A percentile compares a stretch with the other conserved stretches of the same genome.
Conservation (phyloP, 495 filamentous ascomycete species). For the Neurospora sp. region DNA sequence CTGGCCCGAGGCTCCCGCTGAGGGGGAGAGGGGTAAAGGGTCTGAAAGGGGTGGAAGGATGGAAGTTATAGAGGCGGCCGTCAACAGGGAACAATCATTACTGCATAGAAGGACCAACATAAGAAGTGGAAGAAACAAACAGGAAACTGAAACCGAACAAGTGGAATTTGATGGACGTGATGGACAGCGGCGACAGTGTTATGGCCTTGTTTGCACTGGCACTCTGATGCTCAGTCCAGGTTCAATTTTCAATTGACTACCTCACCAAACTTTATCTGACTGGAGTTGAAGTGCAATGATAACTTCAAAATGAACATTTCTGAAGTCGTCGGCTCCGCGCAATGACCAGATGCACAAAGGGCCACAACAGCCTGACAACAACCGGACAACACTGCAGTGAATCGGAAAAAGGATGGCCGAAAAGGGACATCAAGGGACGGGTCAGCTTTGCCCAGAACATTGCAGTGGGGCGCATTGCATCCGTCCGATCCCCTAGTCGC, state of each 20-base stretch:
- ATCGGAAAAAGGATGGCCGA: not conserved
- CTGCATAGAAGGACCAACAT: not conserved
- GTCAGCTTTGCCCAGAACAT: not conserved
- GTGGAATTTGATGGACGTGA: not conserved
- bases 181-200: not conserved
- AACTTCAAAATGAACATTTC: too few species aligned
- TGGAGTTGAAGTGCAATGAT: too few species aligned
- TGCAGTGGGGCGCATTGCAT: not conserved
- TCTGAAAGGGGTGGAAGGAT: not conserved
- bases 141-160: not conserved
- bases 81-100: not conserved
- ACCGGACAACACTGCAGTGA: too few species aligned
- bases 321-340: not conserved
- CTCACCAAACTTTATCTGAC: too few species aligned
- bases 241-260: too few species aligned
- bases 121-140: not conserved
- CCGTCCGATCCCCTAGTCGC: not conserved
- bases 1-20: not conserved
- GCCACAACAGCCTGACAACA: not conserved
- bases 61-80: not conserved
- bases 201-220: not conserved
- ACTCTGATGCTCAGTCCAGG: not conserved
- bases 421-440: not conserved
- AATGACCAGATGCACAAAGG: not conserved
- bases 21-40: not conserved